phyloP scores from a whole-genome alignment of 2,329 filamentous ascomycete species.

The Aspergillus cejpii region DNA sequence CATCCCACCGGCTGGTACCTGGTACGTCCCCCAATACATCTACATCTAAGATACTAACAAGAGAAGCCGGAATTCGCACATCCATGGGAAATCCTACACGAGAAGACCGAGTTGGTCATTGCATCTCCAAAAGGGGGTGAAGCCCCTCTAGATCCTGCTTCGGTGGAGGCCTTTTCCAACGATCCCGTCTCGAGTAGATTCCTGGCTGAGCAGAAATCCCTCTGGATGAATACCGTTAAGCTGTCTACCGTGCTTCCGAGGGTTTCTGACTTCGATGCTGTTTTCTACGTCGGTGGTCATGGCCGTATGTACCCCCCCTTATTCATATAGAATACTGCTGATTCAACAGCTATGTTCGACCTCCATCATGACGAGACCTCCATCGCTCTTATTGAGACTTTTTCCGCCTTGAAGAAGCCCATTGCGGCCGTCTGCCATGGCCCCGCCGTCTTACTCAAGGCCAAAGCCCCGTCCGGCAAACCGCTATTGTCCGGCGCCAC shows the following conservation, averaged over 20 bases:
- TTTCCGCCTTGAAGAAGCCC: constrained; percentile 45
- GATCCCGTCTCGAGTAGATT: constrained; percentile 53
- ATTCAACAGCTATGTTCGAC: constrained; percentile 44
- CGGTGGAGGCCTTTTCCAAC: constrained; percentile 48
- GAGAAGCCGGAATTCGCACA: constrained; percentile 55
- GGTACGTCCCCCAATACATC: constrained; percentile 34
- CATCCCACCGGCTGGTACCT: constrained; percentile 65
- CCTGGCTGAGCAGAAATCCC: constrained; percentile 48
- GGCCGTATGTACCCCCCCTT: constrained; percentile 41
- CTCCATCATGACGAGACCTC: constrained; percentile 40
- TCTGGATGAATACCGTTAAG: constrained; percentile 60
- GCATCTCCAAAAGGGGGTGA: constrained; percentile 58
- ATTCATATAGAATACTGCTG: not conserved
- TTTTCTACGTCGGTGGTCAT: constrained; percentile 56
- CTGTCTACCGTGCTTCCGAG: constrained; percentile 53
- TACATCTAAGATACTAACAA: not conserved
- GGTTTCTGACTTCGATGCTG: constrained; percentile 56
- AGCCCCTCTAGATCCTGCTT: constrained; percentile 56
- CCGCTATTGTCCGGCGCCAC: constrained; percentile 37
- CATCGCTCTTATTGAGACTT: constrained; percentile 43
- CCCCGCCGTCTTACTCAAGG: constrained; percentile 41
- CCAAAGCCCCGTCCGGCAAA: constrained; percentile 38
- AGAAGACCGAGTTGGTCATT: constrained; percentile 50
- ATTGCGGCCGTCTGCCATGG: constrained; percentile 48
- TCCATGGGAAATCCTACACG: constrained; percentile 54